Conservation (phyloP, 2,329 filamentous ascomycete genomes). For the Xylaria sp. region DNA sequence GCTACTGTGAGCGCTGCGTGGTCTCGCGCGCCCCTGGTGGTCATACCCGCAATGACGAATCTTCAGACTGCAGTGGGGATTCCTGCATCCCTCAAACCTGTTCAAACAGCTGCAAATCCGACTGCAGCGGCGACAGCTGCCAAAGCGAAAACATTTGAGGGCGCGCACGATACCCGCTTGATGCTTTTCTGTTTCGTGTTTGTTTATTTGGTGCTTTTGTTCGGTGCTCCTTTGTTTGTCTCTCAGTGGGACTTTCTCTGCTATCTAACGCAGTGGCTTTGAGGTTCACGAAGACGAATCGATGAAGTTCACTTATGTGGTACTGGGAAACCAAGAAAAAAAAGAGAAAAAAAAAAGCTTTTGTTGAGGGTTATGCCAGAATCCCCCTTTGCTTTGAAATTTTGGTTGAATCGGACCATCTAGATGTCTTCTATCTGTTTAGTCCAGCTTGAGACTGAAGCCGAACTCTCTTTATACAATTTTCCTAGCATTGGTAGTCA, state of each 20-base stretch:
- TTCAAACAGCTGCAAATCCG: background rate
- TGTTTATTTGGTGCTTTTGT: slow-evolving; percentile 1
- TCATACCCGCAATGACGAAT: background rate
- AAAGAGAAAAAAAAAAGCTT: too few relatives aligned
- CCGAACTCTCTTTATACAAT: background rate
- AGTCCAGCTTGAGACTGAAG: background rate
- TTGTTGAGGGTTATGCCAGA: background rate
- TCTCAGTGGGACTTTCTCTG: background rate
- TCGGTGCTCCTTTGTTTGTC: background rate
- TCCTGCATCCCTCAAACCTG: background rate
- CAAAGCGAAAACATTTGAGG: background rate
- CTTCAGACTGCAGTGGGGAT: background rate
- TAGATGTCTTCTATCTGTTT: background rate
- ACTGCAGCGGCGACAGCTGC: background rate
- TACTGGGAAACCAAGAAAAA: background rate
- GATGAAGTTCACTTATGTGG: background rate
- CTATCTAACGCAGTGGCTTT: background rate
- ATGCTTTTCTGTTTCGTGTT: background rate
- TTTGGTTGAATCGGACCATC: background rate
- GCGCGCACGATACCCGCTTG: background rate
- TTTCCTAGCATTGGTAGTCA: background rate
- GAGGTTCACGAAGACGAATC: background rate
- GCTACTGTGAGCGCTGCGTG: slow-evolving; percentile 8
- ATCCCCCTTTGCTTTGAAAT: background rate
- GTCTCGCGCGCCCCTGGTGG: background rate